Conservation (phyloP, 306 rosid species). For the Sechiopsis laciniata region DNA sequence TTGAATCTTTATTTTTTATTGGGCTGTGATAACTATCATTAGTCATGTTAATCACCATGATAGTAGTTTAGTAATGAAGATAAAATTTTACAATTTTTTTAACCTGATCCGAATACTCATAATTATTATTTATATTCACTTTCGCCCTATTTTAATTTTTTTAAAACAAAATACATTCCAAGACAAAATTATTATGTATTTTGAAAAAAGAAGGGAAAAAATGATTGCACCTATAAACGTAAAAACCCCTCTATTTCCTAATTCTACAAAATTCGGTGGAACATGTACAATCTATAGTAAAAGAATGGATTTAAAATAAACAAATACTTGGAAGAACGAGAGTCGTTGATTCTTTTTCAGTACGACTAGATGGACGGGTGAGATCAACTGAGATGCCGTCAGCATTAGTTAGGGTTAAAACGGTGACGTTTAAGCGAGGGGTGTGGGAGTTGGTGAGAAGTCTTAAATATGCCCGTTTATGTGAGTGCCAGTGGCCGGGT, state of each 20-base stretch:
- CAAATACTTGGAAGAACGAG: background rate
- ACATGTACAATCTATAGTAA: background rate
- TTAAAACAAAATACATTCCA: background rate
- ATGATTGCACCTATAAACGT: too few species aligned
- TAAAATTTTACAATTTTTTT: too few species aligned
- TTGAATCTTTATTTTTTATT: too few species aligned
- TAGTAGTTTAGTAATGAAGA: too few species aligned
- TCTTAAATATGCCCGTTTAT: conserved; percentile 2
- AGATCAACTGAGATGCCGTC: background rate
- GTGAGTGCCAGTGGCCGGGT: conserved; percentile 5
- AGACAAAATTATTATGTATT: background rate
- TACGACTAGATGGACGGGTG: background rate
- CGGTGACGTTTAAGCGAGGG: background rate
- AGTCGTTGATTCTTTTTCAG: background rate
- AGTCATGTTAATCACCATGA: too few species aligned
- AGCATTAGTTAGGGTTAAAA: background rate
- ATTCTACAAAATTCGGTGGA: too few species aligned
- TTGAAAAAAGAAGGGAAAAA: background rate
- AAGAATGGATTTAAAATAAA: background rate
- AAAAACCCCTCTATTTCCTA: too few species aligned
- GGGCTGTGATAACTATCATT: too few species aligned
- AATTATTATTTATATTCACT: too few species aligned
- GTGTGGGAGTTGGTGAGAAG: background rate
- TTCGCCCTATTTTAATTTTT: background rate
- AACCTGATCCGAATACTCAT: too few species aligned